Evolutionary conservation across 1,284 basidiomycete species (phyloP).

Genomic region (Fomitopsis betulina): DNA sequence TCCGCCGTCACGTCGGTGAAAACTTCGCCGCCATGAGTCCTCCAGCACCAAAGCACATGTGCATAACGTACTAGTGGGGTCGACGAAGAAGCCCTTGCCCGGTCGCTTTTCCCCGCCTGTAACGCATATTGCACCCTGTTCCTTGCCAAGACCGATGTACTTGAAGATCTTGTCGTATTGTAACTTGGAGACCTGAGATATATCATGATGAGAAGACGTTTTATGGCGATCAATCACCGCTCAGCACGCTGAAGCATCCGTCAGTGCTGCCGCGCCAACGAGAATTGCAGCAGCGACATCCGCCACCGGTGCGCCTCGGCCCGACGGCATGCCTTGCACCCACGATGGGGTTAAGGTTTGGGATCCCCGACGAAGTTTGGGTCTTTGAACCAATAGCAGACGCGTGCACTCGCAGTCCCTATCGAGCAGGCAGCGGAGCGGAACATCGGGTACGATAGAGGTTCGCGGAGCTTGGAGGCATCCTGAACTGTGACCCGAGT

Average conservation of each 20-base stretch:
- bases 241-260: too few relatives aligned
- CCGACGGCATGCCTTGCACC: neutral
- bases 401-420: neutral
- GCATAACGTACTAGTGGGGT: slow-evolving; percentile 62
- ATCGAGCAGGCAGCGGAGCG: neutral
- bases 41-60: neutral
- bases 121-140: slow-evolving; percentile 76
- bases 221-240: too few relatives aligned
- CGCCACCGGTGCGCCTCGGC: neutral
- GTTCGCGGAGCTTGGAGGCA: neutral
- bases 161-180: slow-evolving; percentile 89
- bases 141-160: slow-evolving; percentile 86
- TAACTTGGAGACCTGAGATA: slow-evolving; percentile 63
- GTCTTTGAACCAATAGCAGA: neutral
- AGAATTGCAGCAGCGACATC: too few relatives aligned
- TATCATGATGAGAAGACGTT: neutral
- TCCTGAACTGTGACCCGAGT: neutral
- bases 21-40: slow-evolving; percentile 37
- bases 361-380: neutral
- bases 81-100: slow-evolving; percentile 70
- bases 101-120: slow-evolving; percentile 75
- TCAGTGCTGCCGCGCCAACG: too few relatives aligned
- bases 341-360: slow-evolving; percentile 7
- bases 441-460: neutral
- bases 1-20: slow-evolving; percentile 67